Base-by-base conservation (phyloP, 768 basidiomycete genomes). In the Tulasnella calospora region DNA sequence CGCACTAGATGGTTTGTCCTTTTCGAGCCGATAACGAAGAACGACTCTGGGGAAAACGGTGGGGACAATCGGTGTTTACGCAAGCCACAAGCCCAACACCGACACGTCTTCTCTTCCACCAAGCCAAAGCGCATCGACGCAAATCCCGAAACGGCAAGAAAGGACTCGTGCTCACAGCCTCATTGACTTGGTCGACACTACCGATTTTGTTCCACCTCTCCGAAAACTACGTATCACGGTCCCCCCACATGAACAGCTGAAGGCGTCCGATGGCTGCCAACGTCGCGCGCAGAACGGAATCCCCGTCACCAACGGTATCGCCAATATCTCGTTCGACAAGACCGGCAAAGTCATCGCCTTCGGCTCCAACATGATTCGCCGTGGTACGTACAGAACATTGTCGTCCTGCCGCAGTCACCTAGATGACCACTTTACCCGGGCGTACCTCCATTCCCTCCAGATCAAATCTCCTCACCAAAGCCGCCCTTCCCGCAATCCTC, bases 311-410 rank as follows among this genome's bases (percentile, higher is more conserved):
- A 85, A 86, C 77, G 86, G 86, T 0, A 87, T 88, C 7, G 87
- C 87, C 2, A 87, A 88, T 78, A 84, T 87, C 27, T 85, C 85
- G 2, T 86, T 87, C 82, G 44, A 72, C 36, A 85, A 85, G 80
- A 83, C 84, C 57, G 83, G 85, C 80, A 86, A 85, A 81, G 85
- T 86, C 41, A 78, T 85, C 78, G 83, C 87, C 0, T 86, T 87
- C 77, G 85, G 88, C 35, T 86, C 86, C 19, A 88, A 86, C 0
- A 88, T 89, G 79, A 84, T 88, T 17, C 85, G 85, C 74, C 83
- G 86, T 0, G 82, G 87, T 87, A 79, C 33, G 84, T 81, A 15
- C 19, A 9, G 7, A 36, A 1, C 13, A 0, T 5, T 9, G 6
- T 38, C 15, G n/a, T 33, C 30, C 7, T 35, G 17, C 1, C 30